Percentiles rank a stretch among this genome's conserved stretches.
Evolutionary conservation across 31 red algal species (phyloP).

Genomic region (Bonnemaisonia californica): DNA sequence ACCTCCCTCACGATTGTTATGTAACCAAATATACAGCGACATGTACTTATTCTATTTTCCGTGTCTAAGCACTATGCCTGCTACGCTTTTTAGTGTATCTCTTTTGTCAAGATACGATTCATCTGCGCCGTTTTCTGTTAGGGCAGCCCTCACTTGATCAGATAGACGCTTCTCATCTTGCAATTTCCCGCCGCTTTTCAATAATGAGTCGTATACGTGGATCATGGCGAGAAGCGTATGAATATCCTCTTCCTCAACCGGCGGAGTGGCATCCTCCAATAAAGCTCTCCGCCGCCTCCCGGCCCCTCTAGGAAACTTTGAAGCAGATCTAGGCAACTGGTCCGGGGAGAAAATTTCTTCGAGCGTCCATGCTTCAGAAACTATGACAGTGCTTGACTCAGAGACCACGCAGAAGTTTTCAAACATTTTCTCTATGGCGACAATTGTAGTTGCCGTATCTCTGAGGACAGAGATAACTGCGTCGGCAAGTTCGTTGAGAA

Average conservation of each 20-base stretch:
- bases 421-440: conserved; percentile 60
- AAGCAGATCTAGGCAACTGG: conserved; percentile 21
- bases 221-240: conserved; percentile 44
- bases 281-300: conserved; percentile 36
- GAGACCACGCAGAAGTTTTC: conserved; percentile 51
- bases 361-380: conserved; percentile 6
- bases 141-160: conserved; percentile 15
- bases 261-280: conserved; percentile 29
- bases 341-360: conserved; percentile 39
- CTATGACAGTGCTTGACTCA: not conserved
- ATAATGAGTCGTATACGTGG: conserved; percentile 29
- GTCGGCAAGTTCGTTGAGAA: conserved; percentile 57
- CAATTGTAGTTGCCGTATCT: conserved; percentile 55
- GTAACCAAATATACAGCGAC: not conserved
- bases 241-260: conserved; percentile 60
- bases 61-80: conserved; percentile 40
- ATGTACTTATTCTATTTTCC: conserved; percentile 48
- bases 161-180: conserved; percentile 17
- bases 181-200: conserved; percentile 4
- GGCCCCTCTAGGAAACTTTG: conserved; percentile 44
- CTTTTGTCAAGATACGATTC: conserved; percentile 70
- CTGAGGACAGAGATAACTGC: conserved; percentile 26
- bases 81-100: conserved; percentile 37
- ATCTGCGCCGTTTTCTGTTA: conserved; percentile 34
- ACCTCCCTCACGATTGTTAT: not conserved